Evolutionary conservation across 495 filamentous ascomycete genomes (phyloP), one percentile per base, ranked within the genome.

Genomic region (Xanthoparmelia taractica): DNA sequence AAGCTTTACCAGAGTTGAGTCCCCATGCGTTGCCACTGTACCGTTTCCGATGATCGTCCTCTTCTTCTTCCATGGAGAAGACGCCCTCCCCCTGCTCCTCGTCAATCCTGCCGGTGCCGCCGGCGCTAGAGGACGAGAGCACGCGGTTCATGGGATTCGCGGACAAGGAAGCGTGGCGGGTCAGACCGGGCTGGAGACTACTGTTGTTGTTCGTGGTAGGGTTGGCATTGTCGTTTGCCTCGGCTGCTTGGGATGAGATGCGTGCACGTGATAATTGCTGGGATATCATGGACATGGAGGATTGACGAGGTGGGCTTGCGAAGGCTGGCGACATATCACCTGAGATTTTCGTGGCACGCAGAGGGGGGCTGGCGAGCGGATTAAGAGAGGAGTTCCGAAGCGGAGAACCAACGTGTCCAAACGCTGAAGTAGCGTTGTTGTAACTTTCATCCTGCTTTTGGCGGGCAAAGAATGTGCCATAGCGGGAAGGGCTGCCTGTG

Each of bases 391-490:
- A 94, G 73, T 96, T 95, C 52, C 94, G 90, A 12, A 98, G 82
- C 31, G 94, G 94, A 45, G 95, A 97, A 29, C 95, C 94, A 58
- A 97, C 87, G 66, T 96, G 91, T 38, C 90, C 88, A 69, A 96
- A 87, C 2, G 82, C 85, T 17, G 86, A 85, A 2, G 60, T 45
- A 40, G 65, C 67, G 41, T 56, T 66, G 38, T 69, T 74, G 38
- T 77, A 74, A 38, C 25, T 61, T 48, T 80, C 78, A 65, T 89
- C 84, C 47, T 94, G 87, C 70, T 82, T 84, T 69, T 88, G 81
- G 25, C 87, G 78, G 64, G 87, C 85, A 75, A 96, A 96, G 11
- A 96, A 73, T 8, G 90, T 84, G 7, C 89, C 87, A 80, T 91
- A 98, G 20, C 92, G 85, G 60, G 90, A 94, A 2, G 91, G 91